Percentiles rank a stretch among this genome's conserved stretches.
These are phyloP conservation scores for Pyrus pyrifolia DNA, from an alignment of 306 rosid species.

Conservation along the genomic window DNA sequence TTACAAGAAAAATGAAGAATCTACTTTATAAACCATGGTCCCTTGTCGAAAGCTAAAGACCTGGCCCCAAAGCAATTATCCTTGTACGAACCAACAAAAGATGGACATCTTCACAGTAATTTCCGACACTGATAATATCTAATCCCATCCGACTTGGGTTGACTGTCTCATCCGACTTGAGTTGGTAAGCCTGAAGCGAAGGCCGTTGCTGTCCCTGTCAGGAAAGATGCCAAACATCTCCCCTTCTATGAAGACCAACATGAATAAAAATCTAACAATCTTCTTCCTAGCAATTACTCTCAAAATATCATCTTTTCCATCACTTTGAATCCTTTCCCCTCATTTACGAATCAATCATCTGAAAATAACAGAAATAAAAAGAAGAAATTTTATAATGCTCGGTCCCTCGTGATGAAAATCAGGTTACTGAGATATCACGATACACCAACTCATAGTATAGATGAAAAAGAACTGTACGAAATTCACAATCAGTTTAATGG, in stretches of 20 bases:
- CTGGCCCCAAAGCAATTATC: too few species aligned
- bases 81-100: too few species aligned
- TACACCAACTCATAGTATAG: background rate
- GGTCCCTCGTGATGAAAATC: background rate
- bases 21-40: too few species aligned
- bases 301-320: background rate
- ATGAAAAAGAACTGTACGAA: background rate
- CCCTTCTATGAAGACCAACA: background rate
- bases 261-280: background rate
- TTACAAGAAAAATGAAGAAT: too few species aligned
- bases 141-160: too few species aligned
- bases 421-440: background rate
- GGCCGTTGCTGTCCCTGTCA: background rate
- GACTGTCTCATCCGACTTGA: too few species aligned
- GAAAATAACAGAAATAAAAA: background rate
- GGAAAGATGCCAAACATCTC: background rate
- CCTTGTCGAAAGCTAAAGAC: too few species aligned
- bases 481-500: background rate
- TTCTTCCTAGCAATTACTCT: background rate
- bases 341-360: background rate
- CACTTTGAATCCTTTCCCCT: background rate
- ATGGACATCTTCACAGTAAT: too few species aligned
- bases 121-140: too few species aligned
- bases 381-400: background rate
- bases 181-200: background rate